Base-by-base conservation (phyloP, 257 asterid species). In the Gentiana macrophylla region DNA sequence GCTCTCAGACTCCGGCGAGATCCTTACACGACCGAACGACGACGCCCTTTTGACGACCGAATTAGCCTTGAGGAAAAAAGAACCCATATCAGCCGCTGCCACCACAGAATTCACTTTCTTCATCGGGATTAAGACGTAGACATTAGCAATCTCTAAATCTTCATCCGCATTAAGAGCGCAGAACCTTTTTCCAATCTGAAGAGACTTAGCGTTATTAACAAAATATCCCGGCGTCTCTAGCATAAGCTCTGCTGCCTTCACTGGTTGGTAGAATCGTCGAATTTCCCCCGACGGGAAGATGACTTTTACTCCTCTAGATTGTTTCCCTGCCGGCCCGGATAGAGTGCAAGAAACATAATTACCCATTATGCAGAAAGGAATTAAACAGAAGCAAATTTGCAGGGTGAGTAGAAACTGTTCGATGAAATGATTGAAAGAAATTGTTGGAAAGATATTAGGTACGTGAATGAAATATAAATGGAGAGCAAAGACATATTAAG, bases 61-160 rank as follows among this genome's bases (percentile, higher is more conserved):
- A 36, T 58, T 78, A 37, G 81, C 74, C 46, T 81, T 61, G 62
- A 68, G 6, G 35, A 79, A 49, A 35, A 82, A 58, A 62, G 62
- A 51, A 4, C 64, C 77, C 79, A 74, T 65, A 53, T 82, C 86
- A 7, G 72, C 65, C 0, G 80, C 75, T 11, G 69, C 70, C 51
- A 70, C 91, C 5, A 67, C 9, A 5, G 84, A 64, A 56, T 69
- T 82, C 53, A 70, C 59, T 59, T 84, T 69, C 49, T 69, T 70
- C 91, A 82, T 79, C 4, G 82, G 84, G 12, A 82, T 77, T 67
- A 79, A 55, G 32, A 71, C 64, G 59, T 82, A 82, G 36, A 70
- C 73, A 37, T 65, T 61, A 1, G 83, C 83, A 8, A 66, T 59
- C 51, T 79, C 75, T 65, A 82, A 72, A 3, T 82, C 89, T 4